These are phyloP conservation scores for Arxiozyma heterogenica DNA, from an alignment of 1,139 yeast genomes.

Conservation along the genomic window DNA sequence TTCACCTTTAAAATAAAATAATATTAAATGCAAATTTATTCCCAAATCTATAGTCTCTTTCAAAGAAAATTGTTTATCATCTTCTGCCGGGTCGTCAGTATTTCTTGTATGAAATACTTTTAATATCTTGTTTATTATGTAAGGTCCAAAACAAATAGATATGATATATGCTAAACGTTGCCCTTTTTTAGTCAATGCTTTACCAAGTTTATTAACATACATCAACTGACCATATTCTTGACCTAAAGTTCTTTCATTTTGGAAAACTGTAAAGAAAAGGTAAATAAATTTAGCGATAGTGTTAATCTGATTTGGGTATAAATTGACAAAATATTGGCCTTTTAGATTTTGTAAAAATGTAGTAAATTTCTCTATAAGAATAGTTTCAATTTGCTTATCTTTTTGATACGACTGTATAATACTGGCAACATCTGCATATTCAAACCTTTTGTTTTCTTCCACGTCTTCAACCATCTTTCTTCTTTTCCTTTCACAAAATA, in stretches of 20 bases:
- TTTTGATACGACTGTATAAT: constrained; percentile 79
- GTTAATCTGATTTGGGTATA: constrained; percentile 54
- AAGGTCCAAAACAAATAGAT: constrained; percentile 52
- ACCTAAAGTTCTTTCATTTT: constrained; percentile 77
- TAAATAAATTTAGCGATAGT: constrained; percentile 52
- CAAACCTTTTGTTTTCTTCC: constrained; percentile 17
- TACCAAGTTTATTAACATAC: constrained; percentile 51
- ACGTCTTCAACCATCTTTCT: neutral
- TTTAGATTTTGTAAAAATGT: constrained; percentile 38
- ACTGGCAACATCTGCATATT: constrained; percentile 38
- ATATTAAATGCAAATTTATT: constrained; percentile 63
- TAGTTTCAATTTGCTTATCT: constrained; percentile 61
- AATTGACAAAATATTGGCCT: constrained; percentile 63
- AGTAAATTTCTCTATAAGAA: constrained; percentile 45
- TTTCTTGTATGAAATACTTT: constrained; percentile 12
- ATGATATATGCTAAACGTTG: constrained; percentile 46
- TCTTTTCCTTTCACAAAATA: neutral
- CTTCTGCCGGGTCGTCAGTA: constrained; percentile 17
- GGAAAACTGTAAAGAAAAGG: constrained; percentile 58
- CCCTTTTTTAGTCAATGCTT: constrained; percentile 38
- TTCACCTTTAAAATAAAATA: constrained; percentile 73
- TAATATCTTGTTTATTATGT: constrained; percentile 33
- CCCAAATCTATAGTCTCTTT: constrained; percentile 38
- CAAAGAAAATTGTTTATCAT: neutral
- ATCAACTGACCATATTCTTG: constrained; percentile 87